Percentiles rank a stretch among this genome's conserved stretches.
Conservation (phyloP, 148 eudicot genomes). For the Arbutus unedo region DNA sequence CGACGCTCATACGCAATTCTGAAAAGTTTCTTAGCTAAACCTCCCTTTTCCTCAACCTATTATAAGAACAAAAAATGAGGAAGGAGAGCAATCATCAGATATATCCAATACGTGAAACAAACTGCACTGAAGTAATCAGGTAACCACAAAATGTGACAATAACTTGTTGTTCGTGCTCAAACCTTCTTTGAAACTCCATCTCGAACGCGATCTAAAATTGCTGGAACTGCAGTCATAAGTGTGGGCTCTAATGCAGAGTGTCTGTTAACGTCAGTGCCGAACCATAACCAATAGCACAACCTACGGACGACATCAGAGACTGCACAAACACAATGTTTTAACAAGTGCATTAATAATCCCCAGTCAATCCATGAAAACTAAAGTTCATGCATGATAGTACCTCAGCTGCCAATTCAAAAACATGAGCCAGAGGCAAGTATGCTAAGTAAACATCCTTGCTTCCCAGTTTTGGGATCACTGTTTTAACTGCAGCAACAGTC, state of each 20-base stretch:
- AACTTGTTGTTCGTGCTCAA: conserved; percentile 1
- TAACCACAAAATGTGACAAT: background rate
- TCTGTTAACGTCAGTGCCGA: conserved; percentile 86
- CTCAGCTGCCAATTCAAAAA: conserved; percentile 96
- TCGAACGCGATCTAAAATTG: conserved; percentile 89
- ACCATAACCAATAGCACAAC: conserved; percentile 83
- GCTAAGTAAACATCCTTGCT: conserved; percentile 69
- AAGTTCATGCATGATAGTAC: conserved; percentile 35
- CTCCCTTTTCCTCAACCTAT: conserved; percentile 84
- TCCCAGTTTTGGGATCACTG: conserved; percentile 79
- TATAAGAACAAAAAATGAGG: conserved; percentile 9
- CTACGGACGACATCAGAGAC: conserved; percentile 81
- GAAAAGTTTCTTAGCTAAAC: conserved; percentile 65
- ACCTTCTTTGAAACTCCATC: conserved; percentile 95
- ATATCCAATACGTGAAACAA: background rate
- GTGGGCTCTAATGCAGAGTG: conserved; percentile 77
- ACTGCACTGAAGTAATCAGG: background rate
- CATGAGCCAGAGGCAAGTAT: conserved; percentile 92
- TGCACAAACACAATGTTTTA: conserved; percentile 32
- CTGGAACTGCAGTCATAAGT: conserved; percentile 96
- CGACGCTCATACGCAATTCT: conserved; percentile 70
- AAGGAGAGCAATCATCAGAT: conserved; percentile 1
- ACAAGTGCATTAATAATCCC: conserved; percentile 13
- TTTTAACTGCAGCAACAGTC: conserved; percentile 82
- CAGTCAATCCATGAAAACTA: background rate